These are phyloP conservation scores for Babjeviella inositovora DNA, from an alignment of 805 yeast genomes.

Conservation along the genomic window DNA sequence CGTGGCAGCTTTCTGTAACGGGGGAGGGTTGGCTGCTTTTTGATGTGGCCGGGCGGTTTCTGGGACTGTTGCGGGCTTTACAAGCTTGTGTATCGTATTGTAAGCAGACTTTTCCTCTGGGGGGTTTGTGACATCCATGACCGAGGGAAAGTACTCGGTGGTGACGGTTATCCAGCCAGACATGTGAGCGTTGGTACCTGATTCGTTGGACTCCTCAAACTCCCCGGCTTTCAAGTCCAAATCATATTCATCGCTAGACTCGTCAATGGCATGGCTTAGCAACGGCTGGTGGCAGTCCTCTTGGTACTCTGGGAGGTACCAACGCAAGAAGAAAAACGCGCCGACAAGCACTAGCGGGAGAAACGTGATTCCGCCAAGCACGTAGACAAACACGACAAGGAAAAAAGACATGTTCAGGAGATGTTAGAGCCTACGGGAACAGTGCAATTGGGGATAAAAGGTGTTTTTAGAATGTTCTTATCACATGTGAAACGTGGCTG, in stretches of 20 bases:
- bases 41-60: conserved; percentile 6
- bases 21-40: conserved; percentile 3
- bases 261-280: conserved; percentile 7
- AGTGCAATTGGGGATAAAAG: too few species aligned
- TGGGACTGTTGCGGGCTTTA: conserved; percentile 13
- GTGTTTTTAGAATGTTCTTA: too few species aligned
- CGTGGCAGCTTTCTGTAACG: conserved; percentile 6
- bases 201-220: conserved; percentile 38
- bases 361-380: conserved; percentile 73
- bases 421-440: conserved; percentile 2
- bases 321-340: conserved; percentile 19
- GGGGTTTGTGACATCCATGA: conserved; percentile 18
- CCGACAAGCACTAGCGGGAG: conserved; percentile 36
- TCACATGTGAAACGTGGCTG: too few species aligned
- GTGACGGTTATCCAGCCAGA: conserved; percentile 82
- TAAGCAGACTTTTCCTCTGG: conserved; percentile 36
- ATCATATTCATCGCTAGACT: conserved; percentile 13
- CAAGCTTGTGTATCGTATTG: conserved; percentile 41
- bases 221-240: conserved; percentile 41
- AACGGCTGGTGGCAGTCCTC: conserved; percentile 6
- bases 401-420: conserved; percentile 8
- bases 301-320: conserved; percentile 11
- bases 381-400: conserved; percentile 27
- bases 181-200: conserved; percentile 48
- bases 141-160: conserved; percentile 41